phyloP scores from a whole-genome alignment of 306 rosid genomes.

The Hylodesmum podocarpum region DNA sequence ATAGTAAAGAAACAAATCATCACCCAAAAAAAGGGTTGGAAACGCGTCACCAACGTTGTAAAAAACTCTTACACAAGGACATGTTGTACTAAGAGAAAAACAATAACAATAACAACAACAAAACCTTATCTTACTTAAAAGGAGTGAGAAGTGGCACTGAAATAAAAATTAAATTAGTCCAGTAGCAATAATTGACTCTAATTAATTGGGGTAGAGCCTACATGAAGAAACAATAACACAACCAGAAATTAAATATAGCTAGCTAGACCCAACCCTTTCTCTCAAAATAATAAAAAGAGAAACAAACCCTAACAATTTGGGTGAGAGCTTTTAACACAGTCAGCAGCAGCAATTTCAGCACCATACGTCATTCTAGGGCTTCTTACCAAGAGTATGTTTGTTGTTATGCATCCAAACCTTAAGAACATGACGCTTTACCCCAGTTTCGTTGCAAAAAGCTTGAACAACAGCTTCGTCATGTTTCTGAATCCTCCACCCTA shows the following conservation, averaged over 20 bases:
- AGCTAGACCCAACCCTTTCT: background rate
- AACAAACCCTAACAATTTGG: constrained; percentile 53
- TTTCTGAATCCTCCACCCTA: constrained; percentile 96
- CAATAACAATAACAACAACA: too few relatives aligned
- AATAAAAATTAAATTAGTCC: constrained; percentile 33
- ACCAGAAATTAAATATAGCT: constrained; percentile 1
- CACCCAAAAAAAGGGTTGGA: background rate
- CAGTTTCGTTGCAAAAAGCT: constrained; percentile 79
- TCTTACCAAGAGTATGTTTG: constrained; percentile 99
- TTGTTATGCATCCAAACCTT: constrained; percentile 99
- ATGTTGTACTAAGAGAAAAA: background rate
- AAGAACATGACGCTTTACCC: constrained; percentile 86
- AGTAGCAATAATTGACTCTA: constrained; percentile 32
- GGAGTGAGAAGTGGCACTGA: too few relatives aligned
- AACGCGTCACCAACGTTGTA: constrained; percentile 2
- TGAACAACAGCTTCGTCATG: constrained; percentile 76
- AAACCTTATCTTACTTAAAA: too few relatives aligned
- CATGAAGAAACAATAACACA: constrained; percentile 22
- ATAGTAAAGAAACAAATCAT: constrained; percentile 36
- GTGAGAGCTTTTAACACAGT: constrained; percentile 23
- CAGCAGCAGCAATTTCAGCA: constrained; percentile 29
- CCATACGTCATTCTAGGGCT: constrained; percentile 95
- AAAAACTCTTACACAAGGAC: background rate
- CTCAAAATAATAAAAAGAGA: background rate
- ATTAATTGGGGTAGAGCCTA: background rate